A percentile compares a stretch with the other conserved stretches of the same genome.
Conservation (phyloP, 2,329 filamentous ascomycete species). For the Piedraia hortae region DNA sequence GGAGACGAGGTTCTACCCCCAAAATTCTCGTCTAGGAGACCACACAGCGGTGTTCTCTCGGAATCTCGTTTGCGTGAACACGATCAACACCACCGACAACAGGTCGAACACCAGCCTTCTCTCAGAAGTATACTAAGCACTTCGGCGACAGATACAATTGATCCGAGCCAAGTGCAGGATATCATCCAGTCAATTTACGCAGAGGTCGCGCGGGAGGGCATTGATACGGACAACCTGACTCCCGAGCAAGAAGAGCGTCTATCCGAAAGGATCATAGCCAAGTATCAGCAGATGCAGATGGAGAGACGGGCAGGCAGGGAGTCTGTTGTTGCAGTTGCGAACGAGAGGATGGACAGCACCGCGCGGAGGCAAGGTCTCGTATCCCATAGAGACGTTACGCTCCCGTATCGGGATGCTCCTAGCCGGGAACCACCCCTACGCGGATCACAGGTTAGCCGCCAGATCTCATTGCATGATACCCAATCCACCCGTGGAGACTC, state of each 20-base stretch:
- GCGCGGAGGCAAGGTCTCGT: too few species aligned
- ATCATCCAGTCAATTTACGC: constrained; percentile 73
- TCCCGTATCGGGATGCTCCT: too few species aligned
- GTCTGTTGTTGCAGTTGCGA: too few species aligned
- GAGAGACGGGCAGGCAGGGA: too few species aligned
- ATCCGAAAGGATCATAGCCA: constrained; percentile 69
- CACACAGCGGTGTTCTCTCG: too few species aligned
- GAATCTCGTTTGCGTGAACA: constrained; percentile 4
- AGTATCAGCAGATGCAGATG: constrained; percentile 55
- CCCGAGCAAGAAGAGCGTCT: constrained; percentile 66
- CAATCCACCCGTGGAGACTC: too few species aligned
- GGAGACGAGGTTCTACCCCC: constrained; percentile 57
- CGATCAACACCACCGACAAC: constrained; percentile 6
- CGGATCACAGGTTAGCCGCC: too few species aligned
- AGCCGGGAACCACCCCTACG: too few species aligned
- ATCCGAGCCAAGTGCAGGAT: constrained; percentile 62
- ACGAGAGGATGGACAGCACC: too few species aligned
- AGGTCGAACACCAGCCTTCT: constrained; percentile 70
- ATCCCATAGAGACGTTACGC: too few species aligned
- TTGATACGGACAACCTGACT: constrained; percentile 71
- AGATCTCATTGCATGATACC: too few species aligned
- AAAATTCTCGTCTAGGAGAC: constrained; percentile 3
- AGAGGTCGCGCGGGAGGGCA: constrained; percentile 62
- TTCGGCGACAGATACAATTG: constrained; percentile 45
- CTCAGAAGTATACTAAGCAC: constrained; percentile 59